phyloP scores from a whole-genome alignment of 371 early-diverging fungal species.

The Apophysomyces ossiformis region DNA sequence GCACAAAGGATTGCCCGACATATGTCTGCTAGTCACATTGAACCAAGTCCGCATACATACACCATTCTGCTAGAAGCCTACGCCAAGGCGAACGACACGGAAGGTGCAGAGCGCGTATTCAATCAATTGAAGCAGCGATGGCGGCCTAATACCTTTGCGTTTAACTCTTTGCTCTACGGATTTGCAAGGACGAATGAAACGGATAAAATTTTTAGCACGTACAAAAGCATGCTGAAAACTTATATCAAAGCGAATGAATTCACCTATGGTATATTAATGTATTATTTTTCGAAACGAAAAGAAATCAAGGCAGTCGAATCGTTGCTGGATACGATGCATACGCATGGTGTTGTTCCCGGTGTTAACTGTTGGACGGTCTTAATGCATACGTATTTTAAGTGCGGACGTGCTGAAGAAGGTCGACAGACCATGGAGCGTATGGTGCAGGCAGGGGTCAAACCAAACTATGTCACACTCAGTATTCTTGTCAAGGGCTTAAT shows the following conservation, averaged over 20 bases:
- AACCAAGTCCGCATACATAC: constrained; percentile 31
- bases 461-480: constrained; percentile 30
- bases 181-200: constrained; percentile 43
- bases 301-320: constrained; percentile 41
- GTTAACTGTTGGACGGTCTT: constrained; percentile 36
- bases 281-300: constrained; percentile 40
- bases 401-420: constrained; percentile 26
- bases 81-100: constrained; percentile 44
- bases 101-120: constrained; percentile 40
- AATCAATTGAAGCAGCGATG: constrained; percentile 23
- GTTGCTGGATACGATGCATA: constrained; percentile 40
- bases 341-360: constrained; percentile 31
- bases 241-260: constrained; percentile 32
- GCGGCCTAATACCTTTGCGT: constrained; percentile 33
- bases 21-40: constrained; percentile 31
- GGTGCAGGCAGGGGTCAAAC: constrained; percentile 31
- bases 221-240: constrained; percentile 37
- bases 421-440: constrained; percentile 38
- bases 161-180: constrained; percentile 40
- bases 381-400: constrained; percentile 45
- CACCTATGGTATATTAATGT: constrained; percentile 46
- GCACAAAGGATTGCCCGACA: constrained; percentile 26
- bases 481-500: constrained; percentile 33
- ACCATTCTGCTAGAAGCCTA: constrained; percentile 49
- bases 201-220: constrained; percentile 44